Base-by-base conservation (phyloP, 495 filamentous ascomycete species). In the Penicillium pancosmium region DNA sequence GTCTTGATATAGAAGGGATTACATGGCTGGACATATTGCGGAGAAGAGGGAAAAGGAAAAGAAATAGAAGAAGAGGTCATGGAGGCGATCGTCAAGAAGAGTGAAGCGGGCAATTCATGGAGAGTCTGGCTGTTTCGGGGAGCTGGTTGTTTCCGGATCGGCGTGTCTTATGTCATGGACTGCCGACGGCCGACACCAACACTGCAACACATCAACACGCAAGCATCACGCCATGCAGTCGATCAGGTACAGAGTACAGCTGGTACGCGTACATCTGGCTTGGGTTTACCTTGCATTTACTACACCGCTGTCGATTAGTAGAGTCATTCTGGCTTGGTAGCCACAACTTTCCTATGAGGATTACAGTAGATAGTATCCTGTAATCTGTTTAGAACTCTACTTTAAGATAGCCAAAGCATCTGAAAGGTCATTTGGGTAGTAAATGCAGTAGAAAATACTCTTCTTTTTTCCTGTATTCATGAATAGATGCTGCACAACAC, bases 131-230 rank as follows among this genome's bases (percentile, higher is more conserved):
- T 54, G 50, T 56, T 58, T 44, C 19, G 54, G 46, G 15, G 10
- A 19, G 53, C 59, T 38, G 55, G 31, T 52, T 46, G 16, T 34
- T 52, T 57, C 59, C 62, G 62, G 62, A 68, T 63, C 50, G 31
- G 65, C 54, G 54, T 31, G 48, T 47, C 56, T 65, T 64, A 64
- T 66, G 64, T 66, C 65, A 68, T 59, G 35, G 66, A 59, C 54
- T 50, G 50, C 63, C 66, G 66, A 66, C 15, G 49, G 63, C 60
- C 57, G 65, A 68, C 47, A 23, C 2, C 2, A 21, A 21, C 19
- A 21, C 19, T 21, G 19, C 19, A 21, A 23, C 23, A 23, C 23
- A 23, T 23, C 23, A 23, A 23, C 23, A 23, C 23, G 59, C 50
- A 54, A 56, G 11, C 23, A 36, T 19, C 31, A 31, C 27, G 27